Evolutionary conservation across 257 asterid species (phyloP).

Genomic region (Verbascum thapsus): DNA sequence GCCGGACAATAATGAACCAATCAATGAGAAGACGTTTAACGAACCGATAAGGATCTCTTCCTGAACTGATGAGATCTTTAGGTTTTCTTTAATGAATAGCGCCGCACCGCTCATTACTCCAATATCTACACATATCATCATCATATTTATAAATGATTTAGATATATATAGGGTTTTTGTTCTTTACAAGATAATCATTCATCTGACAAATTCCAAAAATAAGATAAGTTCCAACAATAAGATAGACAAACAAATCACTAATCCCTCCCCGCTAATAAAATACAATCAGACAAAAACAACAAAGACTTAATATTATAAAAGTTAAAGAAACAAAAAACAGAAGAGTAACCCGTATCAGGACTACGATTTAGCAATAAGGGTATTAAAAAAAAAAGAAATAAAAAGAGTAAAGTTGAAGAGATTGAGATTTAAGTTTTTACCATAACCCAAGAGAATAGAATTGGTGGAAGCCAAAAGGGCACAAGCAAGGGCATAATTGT

Average conservation of each 20-base stretch:
- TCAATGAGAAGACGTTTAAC: constrained; percentile 57
- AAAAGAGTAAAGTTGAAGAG: neutral
- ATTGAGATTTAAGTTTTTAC: constrained; percentile 34
- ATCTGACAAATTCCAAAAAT: no score
- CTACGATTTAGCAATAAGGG: no score
- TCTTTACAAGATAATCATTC: no score
- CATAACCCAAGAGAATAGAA: constrained; percentile 83
- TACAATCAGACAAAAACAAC: neutral
- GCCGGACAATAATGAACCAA: constrained; percentile 79
- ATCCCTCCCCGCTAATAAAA: no score
- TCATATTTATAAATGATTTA: no score
- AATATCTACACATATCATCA: constrained; percentile 72
- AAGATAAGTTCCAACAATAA: no score
- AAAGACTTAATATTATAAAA: no score
- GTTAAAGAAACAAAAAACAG: no score
- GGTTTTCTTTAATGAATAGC: constrained; percentile 58
- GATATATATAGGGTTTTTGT: no score
- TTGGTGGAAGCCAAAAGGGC: constrained; percentile 84
- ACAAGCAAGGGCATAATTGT: constrained; percentile 67
- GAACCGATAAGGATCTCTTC: constrained; percentile 72
- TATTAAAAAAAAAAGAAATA: no score
- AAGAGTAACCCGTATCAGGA: no score
- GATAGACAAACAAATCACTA: no score
- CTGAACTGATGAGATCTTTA: constrained; percentile 56
- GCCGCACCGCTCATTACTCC: constrained; percentile 92